A percentile compares a stretch with the other conserved stretches of the same genome.
Evolutionary conservation across 2,329 filamentous ascomycete genomes (phyloP).

Genomic region (Fusarium luffae): DNA sequence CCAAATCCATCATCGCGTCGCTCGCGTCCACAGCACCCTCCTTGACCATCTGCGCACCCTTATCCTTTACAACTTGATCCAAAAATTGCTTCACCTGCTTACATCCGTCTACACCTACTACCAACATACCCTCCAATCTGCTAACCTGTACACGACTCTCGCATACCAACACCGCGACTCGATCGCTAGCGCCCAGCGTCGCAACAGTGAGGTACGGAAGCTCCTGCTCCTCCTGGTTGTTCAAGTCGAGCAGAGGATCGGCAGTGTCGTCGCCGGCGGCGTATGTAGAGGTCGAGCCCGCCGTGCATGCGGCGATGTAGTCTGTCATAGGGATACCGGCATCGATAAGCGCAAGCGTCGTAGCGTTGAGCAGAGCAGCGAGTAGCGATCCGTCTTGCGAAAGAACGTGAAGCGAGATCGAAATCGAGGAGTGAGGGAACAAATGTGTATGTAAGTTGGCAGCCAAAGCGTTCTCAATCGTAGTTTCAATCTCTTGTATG

Average conservation of each 20-base stretch:
- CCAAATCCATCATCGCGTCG: slow-evolving; percentile 63
- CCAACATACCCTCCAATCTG: slow-evolving; percentile 90
- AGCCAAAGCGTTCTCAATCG: slow-evolving; percentile 80
- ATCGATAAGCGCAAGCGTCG: slow-evolving; percentile 91
- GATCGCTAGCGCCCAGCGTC: slow-evolving; percentile 78
- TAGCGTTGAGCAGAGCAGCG: slow-evolving; percentile 89
- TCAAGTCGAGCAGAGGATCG: slow-evolving; percentile 84
- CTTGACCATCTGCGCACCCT: slow-evolving; percentile 72
- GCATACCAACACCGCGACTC: slow-evolving; percentile 82
- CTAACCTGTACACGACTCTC: slow-evolving; percentile 88
- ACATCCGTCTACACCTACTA: slow-evolving; percentile 91
- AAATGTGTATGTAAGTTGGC: slow-evolving; percentile 85
- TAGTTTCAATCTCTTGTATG: slow-evolving; percentile 82
- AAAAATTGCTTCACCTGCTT: slow-evolving; percentile 84
- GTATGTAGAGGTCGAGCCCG: slow-evolving; percentile 79
- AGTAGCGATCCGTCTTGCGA: slow-evolving; percentile 91
- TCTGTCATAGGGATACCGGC: slow-evolving; percentile 96
- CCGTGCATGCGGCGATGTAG: slow-evolving; percentile 88
- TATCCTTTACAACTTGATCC: slow-evolving; percentile 80
- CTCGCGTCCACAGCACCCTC: slow-evolving; percentile 64
- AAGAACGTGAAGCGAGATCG: slow-evolving; percentile 85
- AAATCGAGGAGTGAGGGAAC: slow-evolving; percentile 88
- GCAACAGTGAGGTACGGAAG: slow-evolving; percentile 89
- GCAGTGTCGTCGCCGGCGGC: slow-evolving; percentile 73
- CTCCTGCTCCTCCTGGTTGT: slow-evolving; percentile 84